A percentile compares a stretch with the other conserved stretches of the same genome.
phyloP scores from a whole-genome alignment of 805 yeast genomes.

The Blastobotrys chiropterorum region DNA sequence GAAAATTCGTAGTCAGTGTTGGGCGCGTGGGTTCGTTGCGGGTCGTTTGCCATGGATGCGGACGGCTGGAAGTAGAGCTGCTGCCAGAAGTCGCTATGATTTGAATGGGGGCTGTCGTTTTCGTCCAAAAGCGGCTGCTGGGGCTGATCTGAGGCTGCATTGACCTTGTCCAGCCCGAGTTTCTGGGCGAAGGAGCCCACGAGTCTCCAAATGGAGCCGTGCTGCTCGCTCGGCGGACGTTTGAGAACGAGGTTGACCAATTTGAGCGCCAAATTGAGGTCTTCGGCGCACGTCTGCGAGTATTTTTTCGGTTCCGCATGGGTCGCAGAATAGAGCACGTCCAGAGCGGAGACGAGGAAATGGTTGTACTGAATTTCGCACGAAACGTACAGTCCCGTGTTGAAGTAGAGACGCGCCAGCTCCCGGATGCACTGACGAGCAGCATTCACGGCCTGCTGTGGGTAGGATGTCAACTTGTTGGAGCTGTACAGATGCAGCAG shows the following conservation, averaged over 20 bases:
- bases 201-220: slow-evolving; percentile 14
- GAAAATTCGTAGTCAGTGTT: neutral
- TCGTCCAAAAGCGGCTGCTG: neutral
- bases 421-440: slow-evolving; percentile 21
- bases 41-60: neutral
- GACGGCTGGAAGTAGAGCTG: neutral
- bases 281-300: slow-evolving; percentile 16
- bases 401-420: slow-evolving; percentile 17
- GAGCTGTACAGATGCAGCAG: slow-evolving; percentile 18
- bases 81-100: neutral
- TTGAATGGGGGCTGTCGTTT: neutral
- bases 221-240: slow-evolving; percentile 2
- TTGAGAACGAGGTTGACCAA: slow-evolving; percentile 17
- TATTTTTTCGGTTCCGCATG: slow-evolving; percentile 18
- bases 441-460: slow-evolving; percentile 20
- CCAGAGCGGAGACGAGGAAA: slow-evolving; percentile 22
- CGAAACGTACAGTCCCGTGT: slow-evolving; percentile 17
- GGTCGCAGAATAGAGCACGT: slow-evolving; percentile 21
- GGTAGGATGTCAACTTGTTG: slow-evolving; percentile 9
- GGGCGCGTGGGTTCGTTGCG: neutral
- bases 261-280: slow-evolving; percentile 19
- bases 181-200: slow-evolving; percentile 12
- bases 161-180: slow-evolving; percentile 7
- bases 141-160: neutral
- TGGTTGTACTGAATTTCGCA: slow-evolving; percentile 25